A percentile compares a stretch with the other conserved stretches of the same genome.
Evolutionary conservation across 1,139 yeast genomes (phyloP).

Genomic region (Schwanniomyces etchellsii): DNA sequence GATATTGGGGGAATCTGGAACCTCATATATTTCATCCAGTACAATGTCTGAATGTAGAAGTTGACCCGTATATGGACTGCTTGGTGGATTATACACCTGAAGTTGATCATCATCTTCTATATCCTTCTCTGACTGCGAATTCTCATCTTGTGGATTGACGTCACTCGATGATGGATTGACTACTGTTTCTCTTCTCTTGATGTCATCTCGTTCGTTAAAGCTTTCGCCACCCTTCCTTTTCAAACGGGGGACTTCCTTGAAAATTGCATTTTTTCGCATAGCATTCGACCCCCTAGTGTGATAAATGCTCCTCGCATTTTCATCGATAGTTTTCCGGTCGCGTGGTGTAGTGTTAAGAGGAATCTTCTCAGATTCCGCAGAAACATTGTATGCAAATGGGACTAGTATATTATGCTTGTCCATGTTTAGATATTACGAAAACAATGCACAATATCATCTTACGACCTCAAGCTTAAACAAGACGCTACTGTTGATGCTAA

Average conservation of each 20-base stretch:
- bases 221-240: conserved; percentile 43
- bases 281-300: conserved; percentile 22
- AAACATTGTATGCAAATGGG: conserved; percentile 39
- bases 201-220: conserved; percentile 41
- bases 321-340: conserved; percentile 27
- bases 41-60: conserved; percentile 21
- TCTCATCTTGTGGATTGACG: conserved; percentile 9
- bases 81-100: conserved; percentile 18
- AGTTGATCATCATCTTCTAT: conserved; percentile 1
- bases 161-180: conserved; percentile 9
- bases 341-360: conserved; percentile 33
- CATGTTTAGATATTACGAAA: conserved; percentile 13
- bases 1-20: conserved; percentile 1
- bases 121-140: conserved; percentile 12
- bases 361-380: conserved; percentile 18
- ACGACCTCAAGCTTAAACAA: no score
- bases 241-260: conserved; percentile 27
- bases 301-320: conserved; percentile 34
- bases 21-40: conserved; percentile 57
- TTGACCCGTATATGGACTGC: conserved; percentile 22
- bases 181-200: conserved; percentile 29
- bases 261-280: conserved; percentile 13
- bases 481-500: no score
- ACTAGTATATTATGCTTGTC: conserved; percentile 35
- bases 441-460: no score